Evolutionary conservation across 768 basidiomycete genomes (phyloP).

Genomic region (Ramaria sp.): DNA sequence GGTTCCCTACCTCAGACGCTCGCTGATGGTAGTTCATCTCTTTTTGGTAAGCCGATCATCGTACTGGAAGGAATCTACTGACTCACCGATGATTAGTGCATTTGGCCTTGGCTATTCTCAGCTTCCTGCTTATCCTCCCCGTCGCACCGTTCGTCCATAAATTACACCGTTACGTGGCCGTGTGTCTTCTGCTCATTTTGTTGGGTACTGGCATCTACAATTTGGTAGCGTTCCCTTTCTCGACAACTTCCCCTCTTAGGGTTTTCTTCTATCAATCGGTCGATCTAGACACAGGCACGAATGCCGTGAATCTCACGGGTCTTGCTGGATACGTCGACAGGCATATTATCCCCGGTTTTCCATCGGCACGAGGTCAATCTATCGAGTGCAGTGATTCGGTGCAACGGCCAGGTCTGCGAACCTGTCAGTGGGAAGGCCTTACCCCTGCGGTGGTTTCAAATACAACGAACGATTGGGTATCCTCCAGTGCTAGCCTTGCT

Average conservation of each 20-base stretch:
- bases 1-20: conserved; percentile 45
- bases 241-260: conserved; percentile 48
- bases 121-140: conserved; percentile 45
- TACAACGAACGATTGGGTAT: conserved; percentile 29
- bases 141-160: conserved; percentile 55
- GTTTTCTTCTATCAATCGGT: conserved; percentile 61
- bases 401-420: conserved; percentile 27
- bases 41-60: conserved; percentile 31
- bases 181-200: conserved; percentile 32
- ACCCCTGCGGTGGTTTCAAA: conserved; percentile 20
- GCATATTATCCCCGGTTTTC: conserved; percentile 37
- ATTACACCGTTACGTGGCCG: conserved; percentile 29
- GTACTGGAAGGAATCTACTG: neutral
- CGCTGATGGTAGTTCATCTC: conserved; percentile 46
- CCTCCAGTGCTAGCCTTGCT: conserved; percentile 29
- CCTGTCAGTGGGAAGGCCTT: conserved; percentile 40
- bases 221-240: conserved; percentile 52
- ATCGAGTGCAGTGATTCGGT: conserved; percentile 21
- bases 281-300: conserved; percentile 25
- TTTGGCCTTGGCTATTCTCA: conserved; percentile 30
- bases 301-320: conserved; percentile 25
- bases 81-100: conserved; percentile 35
- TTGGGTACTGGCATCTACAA: conserved; percentile 27
- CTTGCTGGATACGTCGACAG: conserved; percentile 32
- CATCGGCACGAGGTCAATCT: conserved; percentile 33